phyloP scores from a whole-genome alignment of 2,329 filamentous ascomycete species.

The Macrophomina phaseolina region DNA sequence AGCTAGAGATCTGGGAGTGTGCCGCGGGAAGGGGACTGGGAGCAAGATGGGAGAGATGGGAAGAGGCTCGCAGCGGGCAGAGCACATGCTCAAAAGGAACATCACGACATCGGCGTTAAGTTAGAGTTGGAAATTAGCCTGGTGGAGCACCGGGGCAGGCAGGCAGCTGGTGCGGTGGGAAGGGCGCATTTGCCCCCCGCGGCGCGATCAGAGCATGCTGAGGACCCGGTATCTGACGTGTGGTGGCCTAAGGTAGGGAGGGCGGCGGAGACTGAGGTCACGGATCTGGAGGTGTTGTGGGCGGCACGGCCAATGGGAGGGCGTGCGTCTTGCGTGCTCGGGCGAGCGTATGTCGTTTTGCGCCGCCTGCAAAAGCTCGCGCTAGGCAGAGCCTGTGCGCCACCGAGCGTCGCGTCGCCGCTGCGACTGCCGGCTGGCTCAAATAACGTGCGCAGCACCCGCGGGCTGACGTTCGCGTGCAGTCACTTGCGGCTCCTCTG shows the following conservation, averaged over 20 bases:
- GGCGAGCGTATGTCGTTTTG: constrained; percentile 25
- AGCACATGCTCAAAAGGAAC: not conserved
- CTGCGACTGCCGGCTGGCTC: not conserved
- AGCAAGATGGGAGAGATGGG: not conserved
- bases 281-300: constrained; percentile 11
- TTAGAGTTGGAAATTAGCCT: constrained; percentile 25
- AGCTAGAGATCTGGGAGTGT: not conserved
- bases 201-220: constrained; percentile 3
- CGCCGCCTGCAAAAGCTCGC: constrained; percentile 19
- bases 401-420: not conserved
- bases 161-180: not conserved
- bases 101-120: constrained; percentile 24
- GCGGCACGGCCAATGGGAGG: constrained; percentile 10
- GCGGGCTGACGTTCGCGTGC: not conserved
- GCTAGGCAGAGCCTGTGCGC: constrained; percentile 8
- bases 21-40: not conserved
- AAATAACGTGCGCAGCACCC: constrained; percentile 16
- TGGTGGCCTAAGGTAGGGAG: constrained; percentile 12
- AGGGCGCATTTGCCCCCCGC: not conserved
- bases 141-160: not conserved
- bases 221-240: constrained; percentile 17
- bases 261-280: constrained; percentile 22
- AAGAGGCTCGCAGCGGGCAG: not conserved
- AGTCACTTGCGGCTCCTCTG: not conserved
- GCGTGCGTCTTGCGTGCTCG: constrained; percentile 26